These are phyloP conservation scores for Steccherinum ochraceum DNA, from an alignment of 768 basidiomycete genomes.

Conservation along the genomic window DNA sequence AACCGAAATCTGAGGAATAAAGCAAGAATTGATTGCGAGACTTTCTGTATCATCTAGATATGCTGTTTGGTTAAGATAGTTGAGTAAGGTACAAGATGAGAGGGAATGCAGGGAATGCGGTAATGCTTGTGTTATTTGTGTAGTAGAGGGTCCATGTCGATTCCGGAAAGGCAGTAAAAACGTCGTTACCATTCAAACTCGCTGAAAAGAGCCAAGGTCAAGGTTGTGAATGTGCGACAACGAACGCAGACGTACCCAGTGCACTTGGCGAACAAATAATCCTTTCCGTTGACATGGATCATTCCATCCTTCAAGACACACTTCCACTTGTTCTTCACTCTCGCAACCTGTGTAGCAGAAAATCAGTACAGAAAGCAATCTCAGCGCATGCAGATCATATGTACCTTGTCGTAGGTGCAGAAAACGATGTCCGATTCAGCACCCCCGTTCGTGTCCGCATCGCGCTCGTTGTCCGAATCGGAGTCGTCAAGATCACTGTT, in stretches of 20 bases:
- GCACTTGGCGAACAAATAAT: slow-evolving; percentile 96
- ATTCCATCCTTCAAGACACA: slow-evolving; percentile 96
- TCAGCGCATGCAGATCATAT: slow-evolving; percentile 5
- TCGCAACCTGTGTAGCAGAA: slow-evolving; percentile 64
- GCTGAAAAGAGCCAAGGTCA: slow-evolving; percentile 11
- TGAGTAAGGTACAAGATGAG: not conserved
- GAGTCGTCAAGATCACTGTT: slow-evolving; percentile 97
- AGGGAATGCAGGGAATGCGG: not conserved
- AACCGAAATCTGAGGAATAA: too few relatives aligned
- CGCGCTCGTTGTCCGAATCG: slow-evolving; percentile 82
- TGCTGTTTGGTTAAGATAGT: not conserved
- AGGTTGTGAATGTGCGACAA: not conserved
- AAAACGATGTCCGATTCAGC: slow-evolving; percentile 87
- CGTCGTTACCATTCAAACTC: slow-evolving; percentile 33
- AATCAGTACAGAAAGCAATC: too few relatives aligned
- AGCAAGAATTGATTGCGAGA: not conserved
- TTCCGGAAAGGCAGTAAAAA: too few relatives aligned
- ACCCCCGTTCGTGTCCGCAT: slow-evolving; percentile 69
- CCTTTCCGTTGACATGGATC: slow-evolving; percentile 94
- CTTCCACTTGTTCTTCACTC: slow-evolving; percentile 99
- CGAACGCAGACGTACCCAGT: slow-evolving; percentile 56
- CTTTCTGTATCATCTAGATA: not conserved
- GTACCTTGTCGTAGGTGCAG: slow-evolving; percentile 96
- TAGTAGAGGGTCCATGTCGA: too few relatives aligned
- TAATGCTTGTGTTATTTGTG: too few relatives aligned